Evolutionary conservation across 106 monocot genomes (phyloP).

Genomic region (Dendrobium nobile): DNA sequence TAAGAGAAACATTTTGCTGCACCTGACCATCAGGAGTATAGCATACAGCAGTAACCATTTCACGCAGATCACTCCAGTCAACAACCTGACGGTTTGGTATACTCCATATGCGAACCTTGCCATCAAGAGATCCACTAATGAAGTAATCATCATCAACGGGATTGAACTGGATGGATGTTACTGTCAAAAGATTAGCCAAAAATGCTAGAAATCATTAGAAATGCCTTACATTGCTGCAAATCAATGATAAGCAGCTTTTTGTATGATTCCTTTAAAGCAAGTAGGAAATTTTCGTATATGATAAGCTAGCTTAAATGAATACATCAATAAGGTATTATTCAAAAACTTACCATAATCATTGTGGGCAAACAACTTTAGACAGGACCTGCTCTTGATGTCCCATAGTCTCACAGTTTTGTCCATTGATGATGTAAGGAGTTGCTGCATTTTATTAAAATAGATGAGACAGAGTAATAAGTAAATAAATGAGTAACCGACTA

Average conservation of each 20-base stretch:
- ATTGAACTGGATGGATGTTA: constrained; percentile 97
- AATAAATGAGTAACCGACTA: neutral
- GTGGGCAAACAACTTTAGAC: constrained; percentile 46
- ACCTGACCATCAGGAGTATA: constrained; percentile 97
- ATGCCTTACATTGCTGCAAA: neutral
- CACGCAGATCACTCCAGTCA: constrained; percentile 84
- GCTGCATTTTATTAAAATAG: constrained; percentile 17
- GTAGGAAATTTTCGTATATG: neutral
- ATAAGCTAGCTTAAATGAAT: neutral
- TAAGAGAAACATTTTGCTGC: neutral
- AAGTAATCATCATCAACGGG: constrained; percentile 85
- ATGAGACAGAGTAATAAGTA: neutral
- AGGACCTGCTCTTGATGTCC: constrained; percentile 44
- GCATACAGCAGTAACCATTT: constrained; percentile 88
- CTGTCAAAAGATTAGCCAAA: constrained; percentile 28
- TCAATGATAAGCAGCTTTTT: neutral
- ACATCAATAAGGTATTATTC: neutral
- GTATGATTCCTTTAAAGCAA: neutral
- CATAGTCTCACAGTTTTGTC: constrained; percentile 58
- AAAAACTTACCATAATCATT: constrained; percentile 70
- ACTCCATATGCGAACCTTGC: constrained; percentile 95
- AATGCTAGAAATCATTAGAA: neutral
- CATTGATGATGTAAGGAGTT: constrained; percentile 51
- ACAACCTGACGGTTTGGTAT: constrained; percentile 78
- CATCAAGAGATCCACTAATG: constrained; percentile 96